A percentile compares a stretch with the other conserved stretches of the same genome.
phyloP scores from a whole-genome alignment of 2,329 filamentous ascomycete species.

The Pestalotiopsis sp. region DNA sequence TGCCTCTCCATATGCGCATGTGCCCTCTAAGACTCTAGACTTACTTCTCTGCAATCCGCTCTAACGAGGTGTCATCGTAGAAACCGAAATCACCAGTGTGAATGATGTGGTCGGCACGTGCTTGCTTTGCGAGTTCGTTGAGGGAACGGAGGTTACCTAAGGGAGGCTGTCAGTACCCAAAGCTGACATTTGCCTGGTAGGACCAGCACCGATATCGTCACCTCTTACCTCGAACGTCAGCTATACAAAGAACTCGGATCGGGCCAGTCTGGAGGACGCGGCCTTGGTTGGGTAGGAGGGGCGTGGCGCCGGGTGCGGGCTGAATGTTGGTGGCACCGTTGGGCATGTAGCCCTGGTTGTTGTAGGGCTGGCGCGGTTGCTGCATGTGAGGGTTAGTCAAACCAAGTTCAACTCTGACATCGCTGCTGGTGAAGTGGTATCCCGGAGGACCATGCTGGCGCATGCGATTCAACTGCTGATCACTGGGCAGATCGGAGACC shows the following conservation, averaged over 20 bases:
- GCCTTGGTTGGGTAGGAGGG: slow-evolving; percentile 69
- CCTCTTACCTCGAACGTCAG: slow-evolving; percentile 69
- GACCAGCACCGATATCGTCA: background rate
- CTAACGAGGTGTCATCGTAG: slow-evolving; percentile 94
- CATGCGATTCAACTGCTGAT: background rate
- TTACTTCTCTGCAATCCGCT: slow-evolving; percentile 97
- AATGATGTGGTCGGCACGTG: slow-evolving; percentile 95
- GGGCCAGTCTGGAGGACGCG: slow-evolving; percentile 68
- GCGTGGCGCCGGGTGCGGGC: slow-evolving; percentile 61
- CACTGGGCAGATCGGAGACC: background rate
- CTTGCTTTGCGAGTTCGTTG: slow-evolving; percentile 94
- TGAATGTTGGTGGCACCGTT: slow-evolving; percentile 60
- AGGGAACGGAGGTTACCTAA: slow-evolving; percentile 91
- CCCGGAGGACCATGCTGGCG: slow-evolving; percentile 5
- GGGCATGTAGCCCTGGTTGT: slow-evolving; percentile 62
- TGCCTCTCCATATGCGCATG: background rate
- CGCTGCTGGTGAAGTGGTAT: slow-evolving; percentile 10
- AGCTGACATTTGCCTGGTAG: background rate
- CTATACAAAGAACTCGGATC: slow-evolving; percentile 70
- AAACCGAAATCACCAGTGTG: slow-evolving; percentile 99
- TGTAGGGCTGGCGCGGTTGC: slow-evolving; percentile 43
- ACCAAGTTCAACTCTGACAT: slow-evolving; percentile 14
- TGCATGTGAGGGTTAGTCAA: slow-evolving; percentile 22
- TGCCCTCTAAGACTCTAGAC: slow-evolving; percentile 32
- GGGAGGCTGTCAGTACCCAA: background rate